Evolutionary conservation across 805 yeast genomes (phyloP), one percentile per base, ranked within the genome.

Genomic region (Jamesozyma spencerorum): DNA sequence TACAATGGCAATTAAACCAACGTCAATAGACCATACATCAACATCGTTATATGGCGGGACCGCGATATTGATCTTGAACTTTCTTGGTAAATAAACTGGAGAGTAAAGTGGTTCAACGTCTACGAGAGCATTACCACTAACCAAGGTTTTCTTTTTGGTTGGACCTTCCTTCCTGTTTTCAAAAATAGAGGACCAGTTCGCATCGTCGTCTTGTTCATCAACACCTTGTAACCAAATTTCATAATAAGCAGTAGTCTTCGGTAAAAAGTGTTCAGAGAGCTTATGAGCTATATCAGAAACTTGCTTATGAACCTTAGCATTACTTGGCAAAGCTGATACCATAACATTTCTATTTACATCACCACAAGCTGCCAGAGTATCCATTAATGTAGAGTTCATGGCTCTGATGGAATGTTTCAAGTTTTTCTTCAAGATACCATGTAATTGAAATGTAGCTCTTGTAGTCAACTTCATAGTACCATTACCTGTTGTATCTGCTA

Each of bases 311-410:
- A 90, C 73, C 57, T 79, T 78, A 38, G 87, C 84, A 58, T 86
- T 86, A 24, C 74, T 74, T 14, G 97, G 97, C 26, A 85, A 69
- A n/a, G 95, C 95, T 44, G 90, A 75, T 40, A 84, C 74, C 80
- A 88, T 90, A 34, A 90, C 96, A 59, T 90, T 90, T 75, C 97
- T 82, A 68, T 85, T 85, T 34, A 90, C 97, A 69, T 90, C 97
- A 71, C 97, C 97, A 72, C 97, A 90, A 1, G 97, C 97, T 45
- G 95, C 97, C 44, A 90, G 74, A 7, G 97, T 88, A 60, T 92
- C 97, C 81, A 90, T 74, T 53, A 90, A 72, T 5, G 80, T 82
- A 14, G 94, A 69, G 62, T 90, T 90, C 80, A 90, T 87, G 30
- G 90, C 95, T 68, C 94, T 81, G 50, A 90, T 86, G 1, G 95